Evolutionary conservation across 2,329 filamentous ascomycete genomes (phyloP).

Genomic region (Penicillium rolfsii): DNA sequence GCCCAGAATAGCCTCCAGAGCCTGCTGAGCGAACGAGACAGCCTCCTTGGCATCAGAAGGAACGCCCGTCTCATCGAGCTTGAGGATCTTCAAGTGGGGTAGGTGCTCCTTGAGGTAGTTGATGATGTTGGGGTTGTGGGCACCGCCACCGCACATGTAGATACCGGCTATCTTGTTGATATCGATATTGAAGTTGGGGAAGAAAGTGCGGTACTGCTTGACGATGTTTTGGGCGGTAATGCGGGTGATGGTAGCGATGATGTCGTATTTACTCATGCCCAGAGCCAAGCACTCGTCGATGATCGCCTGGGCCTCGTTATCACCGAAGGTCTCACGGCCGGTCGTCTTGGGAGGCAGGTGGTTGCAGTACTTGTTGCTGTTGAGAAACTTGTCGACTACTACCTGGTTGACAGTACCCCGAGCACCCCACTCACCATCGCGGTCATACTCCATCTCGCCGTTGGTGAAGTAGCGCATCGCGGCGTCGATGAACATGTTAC

Average conservation of each 20-base stretch:
- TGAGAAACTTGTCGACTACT: conserved; percentile 57
- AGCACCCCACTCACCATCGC: conserved; percentile 54
- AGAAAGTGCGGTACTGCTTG: conserved; percentile 28
- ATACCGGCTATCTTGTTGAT: conserved; percentile 55
- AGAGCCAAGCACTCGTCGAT: conserved; percentile 49
- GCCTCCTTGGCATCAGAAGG: conserved; percentile 62
- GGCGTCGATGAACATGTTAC: conserved; percentile 59
- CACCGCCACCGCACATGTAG: conserved; percentile 64
- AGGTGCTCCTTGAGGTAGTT: conserved; percentile 53
- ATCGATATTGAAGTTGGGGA: conserved; percentile 54
- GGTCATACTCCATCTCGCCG: conserved; percentile 54
- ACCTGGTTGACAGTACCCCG: conserved; percentile 53
- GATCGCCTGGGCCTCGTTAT: conserved; percentile 56
- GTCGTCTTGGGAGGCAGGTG: conserved; percentile 59
- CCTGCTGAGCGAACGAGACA: conserved; percentile 62
- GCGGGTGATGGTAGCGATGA: conserved; percentile 60
- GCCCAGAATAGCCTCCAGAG: conserved; percentile 60
- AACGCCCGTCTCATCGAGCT: conserved; percentile 61
- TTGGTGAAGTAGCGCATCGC: conserved; percentile 57
- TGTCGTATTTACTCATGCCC: conserved; percentile 37
- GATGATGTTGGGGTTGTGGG: conserved; percentile 60
- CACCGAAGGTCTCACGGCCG: conserved; percentile 61
- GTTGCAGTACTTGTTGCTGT: conserved; percentile 53
- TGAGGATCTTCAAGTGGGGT: conserved; percentile 54
- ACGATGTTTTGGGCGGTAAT: conserved; percentile 63